phyloP scores from a whole-genome alignment of 78 protist species.

The Creolimax fragrantissima region DNA sequence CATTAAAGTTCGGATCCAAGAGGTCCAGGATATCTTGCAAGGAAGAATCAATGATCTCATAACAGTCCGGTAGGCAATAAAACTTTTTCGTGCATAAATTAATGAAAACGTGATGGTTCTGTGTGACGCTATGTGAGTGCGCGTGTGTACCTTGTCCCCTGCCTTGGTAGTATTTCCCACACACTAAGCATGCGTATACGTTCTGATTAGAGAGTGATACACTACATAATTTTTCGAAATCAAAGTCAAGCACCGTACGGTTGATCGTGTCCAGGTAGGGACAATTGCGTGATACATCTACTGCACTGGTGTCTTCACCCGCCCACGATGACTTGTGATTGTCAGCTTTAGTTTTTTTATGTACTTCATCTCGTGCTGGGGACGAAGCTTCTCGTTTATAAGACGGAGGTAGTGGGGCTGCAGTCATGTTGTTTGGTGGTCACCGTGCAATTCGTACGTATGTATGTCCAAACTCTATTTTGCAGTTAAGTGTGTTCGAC shows the following conservation, averaged over 20 bases:
- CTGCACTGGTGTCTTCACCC: background rate
- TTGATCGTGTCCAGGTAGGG: slow-evolving; percentile 18
- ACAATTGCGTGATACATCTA: background rate
- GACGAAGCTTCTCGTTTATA: too few relatives aligned
- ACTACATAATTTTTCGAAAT: slow-evolving; percentile 82
- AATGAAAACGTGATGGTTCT: slow-evolving; percentile 84
- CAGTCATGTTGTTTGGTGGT: too few relatives aligned
- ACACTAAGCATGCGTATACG: slow-evolving; percentile 95
- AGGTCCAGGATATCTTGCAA: slow-evolving; percentile 28
- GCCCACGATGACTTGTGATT: background rate
- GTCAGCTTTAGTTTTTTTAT: too few relatives aligned
- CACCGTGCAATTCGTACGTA: too few relatives aligned
- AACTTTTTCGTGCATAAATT: slow-evolving; percentile 58
- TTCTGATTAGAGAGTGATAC: slow-evolving; percentile 73
- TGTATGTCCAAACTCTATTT: too few relatives aligned
- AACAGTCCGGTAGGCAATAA: slow-evolving; percentile 95
- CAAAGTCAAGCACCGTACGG: slow-evolving; percentile 80
- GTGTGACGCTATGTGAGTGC: slow-evolving; percentile 78
- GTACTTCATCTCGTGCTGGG: too few relatives aligned
- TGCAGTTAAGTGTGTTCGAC: too few relatives aligned
- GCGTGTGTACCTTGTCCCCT: slow-evolving; percentile 82
- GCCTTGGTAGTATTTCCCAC: slow-evolving; percentile 93
- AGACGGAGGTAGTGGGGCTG: too few relatives aligned
- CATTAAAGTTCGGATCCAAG: background rate
- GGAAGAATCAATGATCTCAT: slow-evolving; percentile 85